These are phyloP conservation scores for Corylus americana DNA, from an alignment of 306 rosid genomes.

Conservation along the genomic window DNA sequence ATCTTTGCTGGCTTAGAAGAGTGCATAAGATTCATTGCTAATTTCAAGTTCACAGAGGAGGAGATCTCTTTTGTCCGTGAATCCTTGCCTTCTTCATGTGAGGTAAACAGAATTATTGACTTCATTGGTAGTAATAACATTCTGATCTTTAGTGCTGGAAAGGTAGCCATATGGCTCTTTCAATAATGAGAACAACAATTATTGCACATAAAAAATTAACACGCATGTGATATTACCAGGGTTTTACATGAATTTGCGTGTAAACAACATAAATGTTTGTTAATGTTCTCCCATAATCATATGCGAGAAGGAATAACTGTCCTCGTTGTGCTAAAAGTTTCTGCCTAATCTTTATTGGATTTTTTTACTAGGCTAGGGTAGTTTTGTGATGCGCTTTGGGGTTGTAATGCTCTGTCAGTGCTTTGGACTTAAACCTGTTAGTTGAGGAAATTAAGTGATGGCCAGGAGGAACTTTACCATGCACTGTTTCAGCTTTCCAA, in stretches of 20 bases:
- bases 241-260: background rate
- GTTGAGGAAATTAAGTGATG: background rate
- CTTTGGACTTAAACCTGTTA: background rate
- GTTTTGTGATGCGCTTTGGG: background rate
- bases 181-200: background rate
- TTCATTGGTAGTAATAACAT: background rate
- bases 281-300: background rate
- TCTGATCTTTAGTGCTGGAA: slow-evolving; percentile 10
- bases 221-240: background rate
- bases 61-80: slow-evolving; percentile 73
- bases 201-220: background rate
- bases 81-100: slow-evolving; percentile 70
- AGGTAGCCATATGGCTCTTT: background rate
- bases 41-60: slow-evolving; percentile 77
- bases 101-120: slow-evolving; percentile 50
- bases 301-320: background rate
- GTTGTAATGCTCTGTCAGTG: background rate
- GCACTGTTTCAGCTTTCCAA: background rate
- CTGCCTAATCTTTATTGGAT: background rate
- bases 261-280: slow-evolving; percentile 2
- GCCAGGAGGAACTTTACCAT: background rate
- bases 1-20: slow-evolving; percentile 95
- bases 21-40: slow-evolving; percentile 85
- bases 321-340: background rate
- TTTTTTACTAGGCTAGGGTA: background rate